Base-by-base conservation (phyloP, 2,329 filamentous ascomycete genomes). In the Chaetothyriales sp. region DNA sequence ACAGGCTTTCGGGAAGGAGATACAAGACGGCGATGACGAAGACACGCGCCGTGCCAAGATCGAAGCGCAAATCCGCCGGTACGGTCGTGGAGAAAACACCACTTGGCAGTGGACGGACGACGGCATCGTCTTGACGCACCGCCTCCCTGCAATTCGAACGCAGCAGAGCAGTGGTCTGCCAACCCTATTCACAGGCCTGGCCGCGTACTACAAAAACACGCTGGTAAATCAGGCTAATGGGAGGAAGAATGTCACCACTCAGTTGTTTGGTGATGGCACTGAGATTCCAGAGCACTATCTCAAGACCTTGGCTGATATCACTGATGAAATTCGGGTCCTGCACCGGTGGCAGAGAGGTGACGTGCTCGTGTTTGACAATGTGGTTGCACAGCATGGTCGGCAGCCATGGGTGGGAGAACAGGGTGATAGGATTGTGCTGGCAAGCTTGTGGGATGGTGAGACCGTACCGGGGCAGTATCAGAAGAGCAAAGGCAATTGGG, bases 81-180 rank as follows among this genome's bases (percentile, higher is more conserved):
- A 76, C 54, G 70, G 68, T 0, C 60, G 73, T 7, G 71, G 68
- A 1, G 59, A 69, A 45, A 59, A 73, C 57, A 75, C 73, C 0
- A 73, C 69, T 0, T 76, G 70, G 68, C 67, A 73, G 53, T 76
- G 73, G 71, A 63, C 59, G 0, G 68, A 72, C n/a, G 67, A 71
- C 49, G 67, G 48, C 13, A 47, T 73, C 20, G 58, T 71, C 22
- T 52, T 75, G 46, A 71, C 70, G 28, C 73, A 76, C 59, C 64
- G 64, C 18, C 60, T 75, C 3, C 72, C 73, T 5, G 71, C 64
- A 0, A 68, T 75, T 49, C 69, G 72, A 4, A 74, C 72, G 0
- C 73, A 76, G 59, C 70, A 68, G 0, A 64, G 60, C 1, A 74
- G 71, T 0, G 67, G 68, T 18, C 54, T 74, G 2, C 73, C 72